Conservation (phyloP, 768 basidiomycete species). For the Cystofilobasidium capitatum region DNA sequence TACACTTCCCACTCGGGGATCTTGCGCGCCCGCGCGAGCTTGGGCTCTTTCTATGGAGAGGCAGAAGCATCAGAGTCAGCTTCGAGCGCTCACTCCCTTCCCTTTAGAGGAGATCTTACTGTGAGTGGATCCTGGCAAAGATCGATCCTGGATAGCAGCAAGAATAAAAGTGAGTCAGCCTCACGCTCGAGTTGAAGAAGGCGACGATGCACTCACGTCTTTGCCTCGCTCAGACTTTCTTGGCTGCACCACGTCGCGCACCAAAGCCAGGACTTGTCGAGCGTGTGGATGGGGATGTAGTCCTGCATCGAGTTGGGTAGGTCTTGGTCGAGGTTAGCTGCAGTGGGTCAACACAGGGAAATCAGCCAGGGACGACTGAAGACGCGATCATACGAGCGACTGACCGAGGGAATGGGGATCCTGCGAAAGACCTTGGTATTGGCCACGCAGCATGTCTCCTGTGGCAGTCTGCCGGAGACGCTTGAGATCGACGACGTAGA, state of each 20-base stretch:
- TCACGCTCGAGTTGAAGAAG: not conserved
- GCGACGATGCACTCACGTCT: conserved; percentile 35
- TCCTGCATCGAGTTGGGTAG: conserved; percentile 89
- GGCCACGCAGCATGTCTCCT: conserved; percentile 49
- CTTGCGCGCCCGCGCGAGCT: conserved; percentile 78
- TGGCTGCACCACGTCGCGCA: conserved; percentile 94
- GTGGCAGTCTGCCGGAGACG: conserved; percentile 75
- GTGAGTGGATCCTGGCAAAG: conserved; percentile 94
- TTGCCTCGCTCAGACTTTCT: conserved; percentile 39
- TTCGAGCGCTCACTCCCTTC: no score
- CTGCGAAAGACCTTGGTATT: conserved; percentile 86
- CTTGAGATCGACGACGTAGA: conserved; percentile 92
- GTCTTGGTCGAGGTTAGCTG: conserved; percentile 47
- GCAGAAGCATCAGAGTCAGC: conserved; percentile 6
- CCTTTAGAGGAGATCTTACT: no score
- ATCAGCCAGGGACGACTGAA: not conserved
- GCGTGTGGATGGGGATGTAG: conserved; percentile 82
- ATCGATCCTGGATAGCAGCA: conserved; percentile 67
- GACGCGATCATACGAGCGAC: conserved; percentile 70
- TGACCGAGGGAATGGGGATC: conserved; percentile 92
- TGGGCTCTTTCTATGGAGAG: conserved; percentile 78
- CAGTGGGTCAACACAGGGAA: not conserved
- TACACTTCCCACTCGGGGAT: conserved; percentile 98
- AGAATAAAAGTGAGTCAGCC: not conserved
- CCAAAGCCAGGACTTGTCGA: conserved; percentile 94